Base-by-base conservation (phyloP, 2,329 filamentous ascomycete genomes). In the Aspergillus sp. region DNA sequence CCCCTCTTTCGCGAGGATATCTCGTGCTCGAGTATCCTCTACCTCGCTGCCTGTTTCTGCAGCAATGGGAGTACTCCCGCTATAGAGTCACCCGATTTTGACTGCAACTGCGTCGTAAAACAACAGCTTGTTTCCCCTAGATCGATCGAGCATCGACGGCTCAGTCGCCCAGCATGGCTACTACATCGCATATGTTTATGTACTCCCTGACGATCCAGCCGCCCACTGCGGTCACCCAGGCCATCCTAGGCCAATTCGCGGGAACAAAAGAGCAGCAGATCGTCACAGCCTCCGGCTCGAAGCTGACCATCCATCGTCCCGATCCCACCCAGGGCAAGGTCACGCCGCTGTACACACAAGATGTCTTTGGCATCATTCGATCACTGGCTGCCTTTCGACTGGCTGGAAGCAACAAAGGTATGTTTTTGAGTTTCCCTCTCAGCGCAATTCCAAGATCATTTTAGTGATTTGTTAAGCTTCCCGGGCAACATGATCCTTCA, bases 221-320 rank as follows among this genome's bases (percentile, higher is more conserved):
- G 67, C 91, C 95, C 34, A 93, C 92, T 65, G 89, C 91, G 59
- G 87, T 96, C 70, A 92, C 89, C 51, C 89, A 96, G 78, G 93
- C 95, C 63, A 89, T 97, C 64, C 84, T 96, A 59, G 96, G 95
- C 68, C 93, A 98, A 79, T 98, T 98, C 77, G 88, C 91, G 60
- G 93, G 93, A 66, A 96, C 91, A 64, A 96, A 93, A 79, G 93
- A 97, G 78, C 95, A 99, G 82, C 93, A 97, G 78, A 96, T 99
- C 73, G 86, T 97, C 74, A 93, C 93, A 27, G 93, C 90, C 49
- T 93, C 91, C 52, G 95, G 95, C 61, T 96, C 95, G 60, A 90
- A 90, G 65, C 85, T 99, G 60, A 90, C 89, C 40, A 86, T 99
- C 56, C 85, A 96, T 70, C 89, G 93, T 60, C 91, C 95, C 20